A percentile compares a stretch with the other conserved stretches of the same genome.
Conservation (phyloP, 1,284 basidiomycete genomes). For the Malassezia dermatis region DNA sequence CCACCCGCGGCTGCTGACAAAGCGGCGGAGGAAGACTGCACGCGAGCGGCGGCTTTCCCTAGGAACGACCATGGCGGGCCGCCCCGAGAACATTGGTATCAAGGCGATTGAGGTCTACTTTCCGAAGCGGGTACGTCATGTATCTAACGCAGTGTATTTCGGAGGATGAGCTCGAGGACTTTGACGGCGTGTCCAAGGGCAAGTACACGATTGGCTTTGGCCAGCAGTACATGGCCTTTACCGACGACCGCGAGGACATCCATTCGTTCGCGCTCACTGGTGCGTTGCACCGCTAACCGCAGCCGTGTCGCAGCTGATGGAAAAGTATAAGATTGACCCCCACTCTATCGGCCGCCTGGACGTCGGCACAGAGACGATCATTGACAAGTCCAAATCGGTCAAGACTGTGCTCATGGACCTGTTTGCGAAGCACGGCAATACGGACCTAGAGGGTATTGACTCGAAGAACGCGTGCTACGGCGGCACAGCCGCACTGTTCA, state of each 20-base stretch:
- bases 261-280: conserved; percentile 93
- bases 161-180: conserved; percentile 59
- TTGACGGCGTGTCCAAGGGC: conserved; percentile 86
- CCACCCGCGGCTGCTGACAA: not conserved
- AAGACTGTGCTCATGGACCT: conserved; percentile 99
- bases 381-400: conserved; percentile 98
- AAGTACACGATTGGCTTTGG: conserved; percentile 99
- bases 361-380: conserved; percentile 96
- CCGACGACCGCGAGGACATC: conserved; percentile 90
- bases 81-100: conserved; percentile 83
- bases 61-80: conserved; percentile 42
- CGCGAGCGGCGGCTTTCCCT: not conserved
- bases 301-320: conserved; percentile 62
- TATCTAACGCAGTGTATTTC: conserved; percentile 37
- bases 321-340: conserved; percentile 93
- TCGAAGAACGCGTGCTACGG: conserved; percentile 99
- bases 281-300: conserved; percentile 50
- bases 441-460: conserved; percentile 96
- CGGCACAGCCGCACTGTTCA: conserved; percentile 93
- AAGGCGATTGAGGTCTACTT: conserved; percentile 88
- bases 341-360: conserved; percentile 91
- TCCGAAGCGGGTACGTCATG: conserved; percentile 65
- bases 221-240: conserved; percentile 95
- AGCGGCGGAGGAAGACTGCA: not conserved
- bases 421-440: conserved; percentile 81